These are phyloP conservation scores for Apiospora koreana DNA, from an alignment of 2,329 filamentous ascomycete species.

Conservation along the genomic window DNA sequence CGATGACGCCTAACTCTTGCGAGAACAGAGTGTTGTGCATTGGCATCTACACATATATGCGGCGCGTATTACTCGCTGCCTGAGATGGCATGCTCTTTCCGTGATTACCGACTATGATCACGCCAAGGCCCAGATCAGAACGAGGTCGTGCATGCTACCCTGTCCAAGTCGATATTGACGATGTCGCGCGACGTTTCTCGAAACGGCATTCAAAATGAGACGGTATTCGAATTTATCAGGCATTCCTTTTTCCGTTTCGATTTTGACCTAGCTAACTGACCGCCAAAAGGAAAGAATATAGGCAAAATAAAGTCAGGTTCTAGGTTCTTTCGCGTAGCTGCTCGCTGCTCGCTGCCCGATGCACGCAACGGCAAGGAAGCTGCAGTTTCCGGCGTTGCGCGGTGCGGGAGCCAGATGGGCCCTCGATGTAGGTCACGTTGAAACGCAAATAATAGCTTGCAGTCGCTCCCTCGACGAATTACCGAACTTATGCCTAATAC, in stretches of 20 bases:
- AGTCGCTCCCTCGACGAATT: too few species aligned
- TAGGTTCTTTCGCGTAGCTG: not conserved
- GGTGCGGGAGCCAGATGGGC: not conserved
- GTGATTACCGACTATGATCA: too few species aligned
- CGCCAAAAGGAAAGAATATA: not conserved
- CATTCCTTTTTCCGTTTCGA: not conserved
- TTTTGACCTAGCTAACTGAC: not conserved
- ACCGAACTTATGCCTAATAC: not conserved
- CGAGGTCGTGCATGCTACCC: too few species aligned
- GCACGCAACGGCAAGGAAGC: not conserved
- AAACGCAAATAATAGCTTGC: too few species aligned
- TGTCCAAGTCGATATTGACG: too few species aligned
- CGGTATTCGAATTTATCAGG: not conserved
- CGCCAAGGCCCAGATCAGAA: too few species aligned
- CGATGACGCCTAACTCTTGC: too few species aligned
- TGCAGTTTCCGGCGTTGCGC: not conserved
- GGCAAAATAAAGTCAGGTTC: not conserved
- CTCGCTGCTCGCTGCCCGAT: not conserved
- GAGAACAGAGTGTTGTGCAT: too few species aligned
- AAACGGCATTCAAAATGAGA: not conserved
- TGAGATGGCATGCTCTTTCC: too few species aligned
- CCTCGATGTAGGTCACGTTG: not conserved
- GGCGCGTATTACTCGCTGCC: too few species aligned
- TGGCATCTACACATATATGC: too few species aligned
- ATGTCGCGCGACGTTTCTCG: not conserved